These are phyloP conservation scores for Mortierella sp. DNA, from an alignment of 371 early-diverging fungal species.

Conservation along the genomic window DNA sequence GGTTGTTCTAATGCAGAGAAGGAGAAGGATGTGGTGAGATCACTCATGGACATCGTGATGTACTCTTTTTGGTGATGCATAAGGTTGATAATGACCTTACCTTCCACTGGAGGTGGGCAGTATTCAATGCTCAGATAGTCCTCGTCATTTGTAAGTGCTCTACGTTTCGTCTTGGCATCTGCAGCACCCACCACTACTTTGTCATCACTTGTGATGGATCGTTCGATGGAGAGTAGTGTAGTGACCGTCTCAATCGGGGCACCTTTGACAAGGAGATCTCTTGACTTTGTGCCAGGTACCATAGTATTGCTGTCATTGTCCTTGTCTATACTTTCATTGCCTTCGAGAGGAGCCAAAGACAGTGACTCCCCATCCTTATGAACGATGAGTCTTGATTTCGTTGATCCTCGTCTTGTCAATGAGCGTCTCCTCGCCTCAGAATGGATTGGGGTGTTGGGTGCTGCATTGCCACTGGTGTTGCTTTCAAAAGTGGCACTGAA, in stretches of 20 bases:
- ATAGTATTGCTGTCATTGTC: background rate
- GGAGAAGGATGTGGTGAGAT: background rate
- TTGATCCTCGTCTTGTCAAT: conserved; percentile 43
- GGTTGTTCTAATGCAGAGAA: conserved; percentile 26
- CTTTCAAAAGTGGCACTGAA: conserved; percentile 29
- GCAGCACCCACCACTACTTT: conserved; percentile 42
- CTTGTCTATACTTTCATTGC: background rate
- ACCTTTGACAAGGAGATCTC: conserved; percentile 6
- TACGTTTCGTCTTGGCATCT: conserved; percentile 29
- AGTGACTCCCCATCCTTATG: conserved; percentile 27
- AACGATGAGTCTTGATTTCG: conserved; percentile 29
- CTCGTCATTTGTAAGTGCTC: conserved; percentile 39
- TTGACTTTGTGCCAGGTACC: background rate
- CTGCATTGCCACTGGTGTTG: conserved; percentile 5
- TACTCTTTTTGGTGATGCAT: too few species aligned
- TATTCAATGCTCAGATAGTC: conserved; percentile 44
- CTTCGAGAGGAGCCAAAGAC: background rate
- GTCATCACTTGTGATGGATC: conserved; percentile 29
- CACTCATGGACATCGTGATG: too few species aligned
- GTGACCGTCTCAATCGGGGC: conserved; percentile 20
- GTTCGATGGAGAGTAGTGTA: conserved; percentile 34
- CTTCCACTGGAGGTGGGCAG: conserved; percentile 39
- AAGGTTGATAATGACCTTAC: conserved; percentile 8
- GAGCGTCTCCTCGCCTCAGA: conserved; percentile 31
- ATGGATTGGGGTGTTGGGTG: conserved; percentile 2